Percentiles rank a stretch among this genome's conserved stretches.
Evolutionary conservation across 2,329 filamentous ascomycete genomes (phyloP).

Genomic region (Colletotrichum sp.): DNA sequence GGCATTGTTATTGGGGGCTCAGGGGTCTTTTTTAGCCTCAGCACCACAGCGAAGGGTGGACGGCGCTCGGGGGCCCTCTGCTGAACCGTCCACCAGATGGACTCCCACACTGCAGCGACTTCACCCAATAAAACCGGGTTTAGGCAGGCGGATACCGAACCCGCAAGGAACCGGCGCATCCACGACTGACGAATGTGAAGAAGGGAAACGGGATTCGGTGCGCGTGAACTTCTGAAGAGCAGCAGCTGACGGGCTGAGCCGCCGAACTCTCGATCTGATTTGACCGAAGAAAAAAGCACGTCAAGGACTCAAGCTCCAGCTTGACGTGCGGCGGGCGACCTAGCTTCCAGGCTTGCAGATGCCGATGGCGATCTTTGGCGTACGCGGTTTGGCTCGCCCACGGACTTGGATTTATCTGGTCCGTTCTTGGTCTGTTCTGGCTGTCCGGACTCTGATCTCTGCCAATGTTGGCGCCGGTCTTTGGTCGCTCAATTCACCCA

Average conservation of each 20-base stretch:
- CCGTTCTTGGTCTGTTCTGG: neutral
- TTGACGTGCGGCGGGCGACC: neutral
- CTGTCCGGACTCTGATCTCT: neutral
- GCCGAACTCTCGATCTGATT: neutral
- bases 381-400: neutral
- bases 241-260: neutral
- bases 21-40: constrained; percentile 1
- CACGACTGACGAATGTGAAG: neutral
- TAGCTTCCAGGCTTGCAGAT: neutral
- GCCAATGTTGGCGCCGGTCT: neutral
- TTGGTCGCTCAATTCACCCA: neutral
- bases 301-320: neutral
- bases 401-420: neutral
- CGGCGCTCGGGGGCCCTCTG: constrained; percentile 3
- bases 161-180: neutral
- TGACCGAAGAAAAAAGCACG: neutral
- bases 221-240: neutral
- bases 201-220: neutral
- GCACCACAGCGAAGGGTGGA: neutral
- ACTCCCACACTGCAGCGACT: neutral
- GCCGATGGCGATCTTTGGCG: constrained; percentile 14
- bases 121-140: neutral
- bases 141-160: neutral
- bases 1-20: constrained; percentile 10
- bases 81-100: constrained; percentile 4